Evolutionary conservation across 768 basidiomycete genomes (phyloP).

Genomic region (Leccinum boreale): DNA sequence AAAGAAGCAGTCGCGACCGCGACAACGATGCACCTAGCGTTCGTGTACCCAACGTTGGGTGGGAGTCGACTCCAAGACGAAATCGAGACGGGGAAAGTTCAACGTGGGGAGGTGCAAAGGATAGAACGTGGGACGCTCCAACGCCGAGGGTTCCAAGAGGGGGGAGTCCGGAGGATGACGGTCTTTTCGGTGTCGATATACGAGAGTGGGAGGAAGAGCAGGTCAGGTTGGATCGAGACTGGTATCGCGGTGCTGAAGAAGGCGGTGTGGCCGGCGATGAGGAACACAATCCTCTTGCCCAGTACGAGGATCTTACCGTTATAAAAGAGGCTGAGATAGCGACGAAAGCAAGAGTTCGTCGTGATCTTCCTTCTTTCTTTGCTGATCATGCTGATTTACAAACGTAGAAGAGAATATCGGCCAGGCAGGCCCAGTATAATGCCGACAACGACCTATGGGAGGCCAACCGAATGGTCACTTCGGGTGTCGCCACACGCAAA

Average conservation of each 20-base stretch:
- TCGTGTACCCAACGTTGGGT: conserved; percentile 86
- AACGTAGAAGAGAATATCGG: conserved; percentile 79
- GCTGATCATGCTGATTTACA: conserved; percentile 15
- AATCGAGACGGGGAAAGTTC: conserved; percentile 50
- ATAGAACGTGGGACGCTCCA: conserved; percentile 77
- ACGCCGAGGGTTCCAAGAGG: conserved; percentile 70
- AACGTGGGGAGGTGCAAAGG: conserved; percentile 58
- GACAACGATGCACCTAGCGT: conserved; percentile 73
- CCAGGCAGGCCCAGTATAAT: conserved; percentile 96
- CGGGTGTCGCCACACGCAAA: conserved; percentile 87
- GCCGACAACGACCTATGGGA: conserved; percentile 99
- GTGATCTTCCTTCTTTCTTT: background rate
- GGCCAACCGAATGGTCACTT: conserved; percentile 94
- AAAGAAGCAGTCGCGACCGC: conserved; percentile 39
- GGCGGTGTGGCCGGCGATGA: conserved; percentile 84
- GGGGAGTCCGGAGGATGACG: conserved; percentile 68
- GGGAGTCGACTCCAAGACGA: conserved; percentile 88
- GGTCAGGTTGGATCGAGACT: conserved; percentile 85
- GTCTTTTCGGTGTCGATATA: conserved; percentile 61
- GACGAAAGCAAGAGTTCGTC: conserved; percentile 66
- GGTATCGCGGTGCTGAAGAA: conserved; percentile 93
- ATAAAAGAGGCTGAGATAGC: conserved; percentile 73
- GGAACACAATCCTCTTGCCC: conserved; percentile 87
- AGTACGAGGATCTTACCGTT: conserved; percentile 82
- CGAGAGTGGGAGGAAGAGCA: conserved; percentile 99